Base-by-base conservation (phyloP, 2,329 filamentous ascomycete species). In the Grosmannia huntii region DNA sequence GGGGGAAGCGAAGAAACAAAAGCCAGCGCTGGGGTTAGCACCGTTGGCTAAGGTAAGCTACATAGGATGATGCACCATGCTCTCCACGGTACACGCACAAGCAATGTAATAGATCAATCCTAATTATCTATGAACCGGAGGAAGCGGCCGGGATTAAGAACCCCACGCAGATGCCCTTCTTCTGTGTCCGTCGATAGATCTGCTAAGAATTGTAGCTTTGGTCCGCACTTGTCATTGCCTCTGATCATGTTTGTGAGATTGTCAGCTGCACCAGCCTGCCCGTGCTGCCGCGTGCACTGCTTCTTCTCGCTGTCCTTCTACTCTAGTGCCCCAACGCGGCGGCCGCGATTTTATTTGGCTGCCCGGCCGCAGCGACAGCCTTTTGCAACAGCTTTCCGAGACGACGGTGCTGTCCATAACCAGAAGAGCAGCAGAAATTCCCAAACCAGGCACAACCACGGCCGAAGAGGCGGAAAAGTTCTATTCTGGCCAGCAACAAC, bases 401-500 rank as follows among this genome's bases (percentile, higher is more conserved):
- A 46, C n/a, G 53, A 46, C 36, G 14, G 46, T 23, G 27, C 10
- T 38, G n/a, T 5, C 10, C 33, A 21, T 3, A 36, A n/a, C n/a
- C 16, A 53, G 7, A 14, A 12, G 19, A 36, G n/a, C 51, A 9
- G 5, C 19, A 53, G 6, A 23, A 23, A 10, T 7, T 4, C 12
- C 36, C 25, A 11, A 9, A 23, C 12, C 21, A 25, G 23, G 3
- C 16, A 28, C 6, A 6, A 23, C 25, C 23, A 48, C n/a, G 28
- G 5, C 27, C 41, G 28, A 12, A 28, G 33, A 28, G 21, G 28
- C 3, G 5, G 28, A 28, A 12, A n/a, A 5, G 21, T 6, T 9
- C 36, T 59, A 38, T 44, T 49, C 64, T 83, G 81, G 81, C 80
- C 81, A 2, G 67, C 69, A 5, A 67, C 69, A 6, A 61, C 67